These are phyloP conservation scores for Diphasiastrum complanatum DNA, from an alignment of 83 land plant genomes.

Conservation along the genomic window DNA sequence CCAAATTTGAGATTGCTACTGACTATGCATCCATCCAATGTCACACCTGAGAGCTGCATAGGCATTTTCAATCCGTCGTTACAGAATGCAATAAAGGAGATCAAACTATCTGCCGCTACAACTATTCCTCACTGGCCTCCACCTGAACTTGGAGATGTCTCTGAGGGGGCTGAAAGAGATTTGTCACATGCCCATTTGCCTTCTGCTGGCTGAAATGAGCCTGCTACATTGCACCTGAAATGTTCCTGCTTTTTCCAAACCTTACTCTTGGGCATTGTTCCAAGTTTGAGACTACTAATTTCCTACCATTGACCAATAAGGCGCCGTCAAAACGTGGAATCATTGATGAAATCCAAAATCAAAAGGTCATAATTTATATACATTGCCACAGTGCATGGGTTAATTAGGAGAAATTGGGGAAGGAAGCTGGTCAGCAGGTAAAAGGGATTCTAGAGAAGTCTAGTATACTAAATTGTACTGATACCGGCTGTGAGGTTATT, in stretches of 20 bases:
- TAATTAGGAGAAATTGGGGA: slow-evolving; percentile 30
- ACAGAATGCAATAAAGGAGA: slow-evolving; percentile 10
- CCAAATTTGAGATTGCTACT: slow-evolving; percentile 26
- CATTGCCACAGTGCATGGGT: slow-evolving; percentile 43
- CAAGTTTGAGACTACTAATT: too few species aligned
- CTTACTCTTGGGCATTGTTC: slow-evolving; percentile 14
- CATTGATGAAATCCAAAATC: too few species aligned
- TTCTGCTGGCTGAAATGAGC: slow-evolving; percentile 21
- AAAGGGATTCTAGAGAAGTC: slow-evolving; percentile 47
- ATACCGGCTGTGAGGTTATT: slow-evolving; percentile 25
- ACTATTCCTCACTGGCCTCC: slow-evolving; percentile 28
- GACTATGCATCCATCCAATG: slow-evolving; percentile 18
- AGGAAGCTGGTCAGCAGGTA: slow-evolving; percentile 30
- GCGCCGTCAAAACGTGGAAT: slow-evolving; percentile 17
- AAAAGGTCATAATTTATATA: too few species aligned
- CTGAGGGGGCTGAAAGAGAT: slow-evolving; percentile 2
- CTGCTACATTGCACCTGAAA: slow-evolving; percentile 12
- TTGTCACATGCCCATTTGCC: slow-evolving; percentile 12
- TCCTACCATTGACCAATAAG: too few species aligned
- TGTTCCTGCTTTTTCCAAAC: slow-evolving; percentile 17
- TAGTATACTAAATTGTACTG: slow-evolving; percentile 37
- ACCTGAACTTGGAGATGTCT: slow-evolving; percentile 4
- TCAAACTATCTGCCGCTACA: slow-evolving; percentile 10
- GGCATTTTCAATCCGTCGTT: slow-evolving; percentile 32
- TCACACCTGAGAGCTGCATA: slow-evolving; percentile 45